Evolutionary conservation across 805 yeast species (phyloP), one percentile per base, ranked within the genome.

Genomic region (Wickerhamiella hasegawae): DNA sequence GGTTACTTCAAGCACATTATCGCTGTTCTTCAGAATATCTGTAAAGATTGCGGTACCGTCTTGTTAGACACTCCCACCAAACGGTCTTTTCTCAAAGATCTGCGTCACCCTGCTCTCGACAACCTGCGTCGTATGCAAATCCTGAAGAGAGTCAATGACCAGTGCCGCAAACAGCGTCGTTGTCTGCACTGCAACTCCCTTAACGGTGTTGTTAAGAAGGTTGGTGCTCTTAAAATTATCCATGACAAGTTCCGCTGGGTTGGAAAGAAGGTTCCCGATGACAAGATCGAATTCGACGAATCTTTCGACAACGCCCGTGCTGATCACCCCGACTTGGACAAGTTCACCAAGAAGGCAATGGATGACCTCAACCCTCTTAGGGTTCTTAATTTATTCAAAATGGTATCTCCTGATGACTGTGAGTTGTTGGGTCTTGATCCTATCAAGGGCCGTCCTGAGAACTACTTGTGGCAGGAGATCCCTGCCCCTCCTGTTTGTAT

Each of bases 401-500:
- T 77, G 54, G 75, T 90, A 20, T 58, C 69, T 28, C 85, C 96
- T 0, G 68, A 71, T 31, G 98, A 90, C 51, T 85, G 95, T 60
- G 96, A 87, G 57, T 65, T 90, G 15, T 60, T 90, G 22, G 99
- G 98, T 37, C 73, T 90, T 36, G 90, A 90, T 50, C 71, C 95
- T 1, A 68, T 81, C 3, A 70, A 73, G 46, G 95, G 96, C 32
- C 68, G 96, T 45, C 98, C 97, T 4, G 97, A 87, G 58, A 82
- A 79, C 68, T 90, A 85, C 55, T 72, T 90, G 27, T 90, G 98
- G 99, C 71, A 94, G 52, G 90, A 85, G 53, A 67, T 90, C 36
- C 98, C 98, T 0, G 97, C 97, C 0, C 98, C 99, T 1, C 99
- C 99, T 0, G 96, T 92, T 15, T 90, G 98, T 66, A 90, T 90